phyloP scores from a whole-genome alignment of 2,329 filamentous ascomycete genomes.

The Xylaria polymorpha region DNA sequence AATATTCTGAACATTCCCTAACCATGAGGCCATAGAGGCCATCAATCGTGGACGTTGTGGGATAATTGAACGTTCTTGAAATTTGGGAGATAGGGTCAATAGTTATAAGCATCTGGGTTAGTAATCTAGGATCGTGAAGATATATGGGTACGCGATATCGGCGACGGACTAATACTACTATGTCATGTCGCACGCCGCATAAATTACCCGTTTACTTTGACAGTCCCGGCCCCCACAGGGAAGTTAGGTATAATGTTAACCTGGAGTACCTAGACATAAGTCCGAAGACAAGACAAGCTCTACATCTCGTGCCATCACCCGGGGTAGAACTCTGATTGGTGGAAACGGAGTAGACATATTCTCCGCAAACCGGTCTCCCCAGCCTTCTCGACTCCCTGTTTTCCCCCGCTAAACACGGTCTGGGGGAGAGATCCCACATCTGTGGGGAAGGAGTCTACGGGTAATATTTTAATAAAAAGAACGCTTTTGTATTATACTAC shows the following conservation, averaged over 20 bases:
- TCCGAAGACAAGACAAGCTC: not conserved
- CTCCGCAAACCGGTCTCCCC: constrained; percentile 33
- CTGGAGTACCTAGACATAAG: not conserved
- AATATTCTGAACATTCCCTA: too few species aligned
- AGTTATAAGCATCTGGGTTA: not conserved
- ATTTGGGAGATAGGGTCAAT: not conserved
- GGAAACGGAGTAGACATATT: constrained; percentile 21
- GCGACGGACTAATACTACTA: not conserved
- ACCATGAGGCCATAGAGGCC: too few species aligned
- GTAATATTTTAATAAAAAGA: not conserved
- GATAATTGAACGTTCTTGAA: not conserved
- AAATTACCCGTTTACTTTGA: not conserved
- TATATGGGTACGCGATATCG: not conserved
- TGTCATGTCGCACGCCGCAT: not conserved
- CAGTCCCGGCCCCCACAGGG: not conserved
- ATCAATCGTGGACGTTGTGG: not conserved
- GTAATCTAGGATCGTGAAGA: not conserved
- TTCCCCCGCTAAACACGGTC: constrained; percentile 20
- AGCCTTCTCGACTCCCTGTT: constrained; percentile 23
- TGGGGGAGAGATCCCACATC: constrained; percentile 30
- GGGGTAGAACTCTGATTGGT: constrained; percentile 29
- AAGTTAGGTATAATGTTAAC: not conserved
- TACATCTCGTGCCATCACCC: not conserved
- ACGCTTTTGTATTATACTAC: too few species aligned
- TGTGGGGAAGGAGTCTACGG: constrained; percentile 20